Base-by-base conservation (phyloP, 2,329 filamentous ascomycete genomes). In the Anthostomella pinea region DNA sequence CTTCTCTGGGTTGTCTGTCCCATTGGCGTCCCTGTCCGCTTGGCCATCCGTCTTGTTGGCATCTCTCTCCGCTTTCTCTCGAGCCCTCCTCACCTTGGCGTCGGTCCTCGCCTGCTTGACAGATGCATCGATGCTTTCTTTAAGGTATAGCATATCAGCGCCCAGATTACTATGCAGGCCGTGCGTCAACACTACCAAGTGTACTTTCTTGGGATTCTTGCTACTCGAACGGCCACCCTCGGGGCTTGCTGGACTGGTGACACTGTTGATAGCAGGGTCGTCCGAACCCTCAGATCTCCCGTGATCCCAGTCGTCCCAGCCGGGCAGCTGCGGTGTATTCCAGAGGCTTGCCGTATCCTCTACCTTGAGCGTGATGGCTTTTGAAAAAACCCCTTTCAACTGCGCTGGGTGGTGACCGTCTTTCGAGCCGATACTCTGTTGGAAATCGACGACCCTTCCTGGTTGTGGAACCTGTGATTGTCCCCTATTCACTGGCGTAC, bases 151-250 rank as follows among this genome's bases (percentile, higher is more conserved):
- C 93, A 98, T 95, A 60, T 98, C 93, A 15, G 89, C 86, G 5
- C 93, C 88, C 9, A 96, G 73, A 60, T 98, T 98, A 64, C 91
- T 95, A 62, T 98, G 93, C 46, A 98, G 64, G 0, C 93, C 93
- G 66, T 98, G 93, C 0, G 93, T 97, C 32, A 98, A 66, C 21
- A 98, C 73, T 16, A 98, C 93, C 26, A 98, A 69, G 59, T 98
- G 93, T 2, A 98, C 73, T 48, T 84, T 91, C 64, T 87, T 88
- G 49, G 75, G 75, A 58, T 81, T 85, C 46, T 27, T 62, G 57
- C 30, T 44, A 38, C 51, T 62, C 33, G 49, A 46, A 25, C 43
- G 33, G 6, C 43, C 27, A 10, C 46, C 41, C 11, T 38, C 34
- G 25, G 39, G 43, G 37, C 52, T 46, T 25, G 50, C 33, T 17